A percentile compares a stretch with the other conserved stretches of the same genome.
Evolutionary conservation across 2,329 filamentous ascomycete species (phyloP).

Genomic region (Talaromyces sp.): DNA sequence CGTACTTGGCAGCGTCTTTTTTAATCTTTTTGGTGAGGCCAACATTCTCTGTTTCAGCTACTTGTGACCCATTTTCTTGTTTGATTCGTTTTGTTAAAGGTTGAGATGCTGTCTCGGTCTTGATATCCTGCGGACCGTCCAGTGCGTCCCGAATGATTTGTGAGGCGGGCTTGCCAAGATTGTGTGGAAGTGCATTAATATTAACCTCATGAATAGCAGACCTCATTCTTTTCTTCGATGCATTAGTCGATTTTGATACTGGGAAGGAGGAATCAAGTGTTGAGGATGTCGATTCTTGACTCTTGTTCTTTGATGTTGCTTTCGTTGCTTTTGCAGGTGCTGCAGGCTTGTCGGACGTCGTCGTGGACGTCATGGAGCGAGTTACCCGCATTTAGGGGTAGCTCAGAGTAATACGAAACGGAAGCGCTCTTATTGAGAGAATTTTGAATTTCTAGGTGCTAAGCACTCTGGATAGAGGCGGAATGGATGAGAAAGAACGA

Average conservation of each 20-base stretch:
- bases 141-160: neutral
- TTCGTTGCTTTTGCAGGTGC: constrained; percentile 26
- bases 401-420: neutral
- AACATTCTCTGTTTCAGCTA: constrained; percentile 3
- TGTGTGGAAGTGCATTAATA: constrained; percentile 54
- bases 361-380: constrained; percentile 26
- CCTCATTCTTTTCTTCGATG: constrained; percentile 25
- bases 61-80: neutral
- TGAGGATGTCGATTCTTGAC: neutral
- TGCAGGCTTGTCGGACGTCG: constrained; percentile 33
- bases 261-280: constrained; percentile 5
- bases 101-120: neutral
- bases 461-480: neutral
- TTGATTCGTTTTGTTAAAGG: constrained; percentile 12
- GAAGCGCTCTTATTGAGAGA: neutral
- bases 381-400: constrained; percentile 22
- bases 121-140: neutral
- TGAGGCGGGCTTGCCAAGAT: constrained; percentile 42
- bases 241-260: constrained; percentile 22
- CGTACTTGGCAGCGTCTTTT: constrained; percentile 44
- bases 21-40: constrained; percentile 19
- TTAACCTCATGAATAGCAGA: constrained; percentile 13
- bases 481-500: neutral
- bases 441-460: neutral
- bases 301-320: neutral